Evolutionary conservation across 495 filamentous ascomycete genomes (phyloP).

Genomic region (Apiosordaria backusii): DNA sequence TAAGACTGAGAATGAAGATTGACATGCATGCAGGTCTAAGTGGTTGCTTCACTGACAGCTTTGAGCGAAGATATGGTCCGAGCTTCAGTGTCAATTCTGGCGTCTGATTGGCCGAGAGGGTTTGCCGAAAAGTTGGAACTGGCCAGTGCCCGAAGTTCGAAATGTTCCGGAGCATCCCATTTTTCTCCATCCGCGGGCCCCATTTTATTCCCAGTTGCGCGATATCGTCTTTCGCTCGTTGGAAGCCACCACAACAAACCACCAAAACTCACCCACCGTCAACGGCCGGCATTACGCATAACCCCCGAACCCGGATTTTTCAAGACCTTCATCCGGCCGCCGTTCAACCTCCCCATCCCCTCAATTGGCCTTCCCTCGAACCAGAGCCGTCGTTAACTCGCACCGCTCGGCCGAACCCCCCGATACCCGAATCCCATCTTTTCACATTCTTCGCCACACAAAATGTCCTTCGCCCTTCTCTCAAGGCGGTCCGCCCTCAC

Average conservation of each 20-base stretch:
- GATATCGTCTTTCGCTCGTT: constrained; percentile 27
- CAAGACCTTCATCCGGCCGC: neutral
- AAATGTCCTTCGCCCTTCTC: constrained; percentile 34
- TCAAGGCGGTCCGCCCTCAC: constrained; percentile 36
- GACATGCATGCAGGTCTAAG: neutral
- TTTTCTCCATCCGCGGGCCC: constrained; percentile 24
- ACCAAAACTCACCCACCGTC: constrained; percentile 14
- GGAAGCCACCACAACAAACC: constrained; percentile 11
- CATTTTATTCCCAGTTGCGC: constrained; percentile 24
- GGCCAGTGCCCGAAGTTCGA: constrained; percentile 32
- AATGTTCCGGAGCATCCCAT: constrained; percentile 35
- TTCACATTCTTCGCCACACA: constrained; percentile 1
- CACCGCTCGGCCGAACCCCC: constrained; percentile 2
- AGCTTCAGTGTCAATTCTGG: constrained; percentile 9
- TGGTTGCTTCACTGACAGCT: neutral
- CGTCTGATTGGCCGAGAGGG: constrained; percentile 28
- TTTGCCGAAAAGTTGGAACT: constrained; percentile 25
- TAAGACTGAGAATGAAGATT: neutral
- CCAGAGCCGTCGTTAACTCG: constrained; percentile 8
- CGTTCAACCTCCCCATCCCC: neutral
- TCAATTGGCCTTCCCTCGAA: neutral
- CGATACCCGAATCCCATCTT: neutral
- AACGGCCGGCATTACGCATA: neutral
- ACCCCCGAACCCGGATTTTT: neutral
- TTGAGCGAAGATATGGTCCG: constrained; percentile 1